Evolutionary conservation across 1,284 basidiomycete species (phyloP).

Genomic region (Pyrrhoderma noxium): DNA sequence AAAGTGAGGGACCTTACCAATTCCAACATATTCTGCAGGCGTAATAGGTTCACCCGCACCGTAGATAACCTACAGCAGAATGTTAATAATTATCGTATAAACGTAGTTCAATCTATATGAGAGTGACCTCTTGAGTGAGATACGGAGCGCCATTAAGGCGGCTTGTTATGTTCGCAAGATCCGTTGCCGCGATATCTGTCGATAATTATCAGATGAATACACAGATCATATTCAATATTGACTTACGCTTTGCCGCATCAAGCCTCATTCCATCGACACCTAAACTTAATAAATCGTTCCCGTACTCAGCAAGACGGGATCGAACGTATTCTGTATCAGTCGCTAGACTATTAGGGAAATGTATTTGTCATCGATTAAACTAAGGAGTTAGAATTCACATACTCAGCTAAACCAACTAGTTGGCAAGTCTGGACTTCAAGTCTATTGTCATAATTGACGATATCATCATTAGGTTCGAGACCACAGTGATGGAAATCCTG

Average conservation of each 20-base stretch:
- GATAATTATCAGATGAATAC: neutral
- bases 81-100: neutral
- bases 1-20: conserved; percentile 31
- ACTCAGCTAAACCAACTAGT: conserved; percentile 52
- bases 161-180: conserved; percentile 47
- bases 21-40: conserved; percentile 47
- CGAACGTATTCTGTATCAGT: conserved; percentile 59
- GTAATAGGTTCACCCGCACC: conserved; percentile 46
- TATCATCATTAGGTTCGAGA: conserved; percentile 43
- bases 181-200: conserved; percentile 46
- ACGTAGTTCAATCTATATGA: neutral
- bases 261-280: conserved; percentile 59
- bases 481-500: conserved; percentile 63
- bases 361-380: neutral
- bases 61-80: conserved; percentile 34
- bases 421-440: conserved; percentile 56
- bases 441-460: conserved; percentile 46
- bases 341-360: conserved; percentile 34
- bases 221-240: neutral
- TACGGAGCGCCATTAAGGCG: conserved; percentile 38
- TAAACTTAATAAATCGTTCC: conserved; percentile 52
- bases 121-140: conserved; percentile 49
- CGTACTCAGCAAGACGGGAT: conserved; percentile 45
- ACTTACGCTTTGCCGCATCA: conserved; percentile 59
- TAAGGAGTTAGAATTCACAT: conserved; percentile 20